Base-by-base conservation (phyloP, 1,284 basidiomycete species). In the Naganishia sp. region DNA sequence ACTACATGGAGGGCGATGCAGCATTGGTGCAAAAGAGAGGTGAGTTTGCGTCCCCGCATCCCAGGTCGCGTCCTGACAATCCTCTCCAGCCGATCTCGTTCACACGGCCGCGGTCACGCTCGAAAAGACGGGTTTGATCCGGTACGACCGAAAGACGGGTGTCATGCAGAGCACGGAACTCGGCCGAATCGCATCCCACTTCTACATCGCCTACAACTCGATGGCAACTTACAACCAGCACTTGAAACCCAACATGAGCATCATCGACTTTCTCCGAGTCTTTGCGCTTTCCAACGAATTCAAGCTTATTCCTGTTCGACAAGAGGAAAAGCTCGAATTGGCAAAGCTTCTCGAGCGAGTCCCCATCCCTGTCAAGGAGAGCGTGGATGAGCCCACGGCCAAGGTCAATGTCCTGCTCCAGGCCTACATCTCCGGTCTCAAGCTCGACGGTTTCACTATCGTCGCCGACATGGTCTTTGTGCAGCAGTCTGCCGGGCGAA, bases 401-500 rank as follows among this genome's bases (percentile, higher is more conserved):
- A 99, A 99, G 82, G 92, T 99, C 81, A 99, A 99, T 73, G 94
- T 98, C 2, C 84, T 99, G 0, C 82, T 99, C 0, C 96, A 99
- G 75, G 88, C 95, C 0, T 98, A 91, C 79, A 94, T 99, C 71
- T 97, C 93, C 0, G 89, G 94, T 73, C 86, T 98, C 64, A 96
- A 93, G 79, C 85, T 99, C 2, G 91, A 95, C 68, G 94, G 92
- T 81, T 99, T 98, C 75, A 94, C 94, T 7, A 87, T 99, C 21
- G 90, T 98, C 18, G 93, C 95, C 1, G 95, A 99, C 78, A 99
- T 99, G 96, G 94, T 98, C 6, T 97, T 93, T 74, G 87, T 95
- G 5, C 90, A 92, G 72, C 92, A 94, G 75, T 94, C 90, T 2
- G 92, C 92, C 2, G 92, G 92, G 53, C 89, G 90, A 77, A 98